Percentiles rank a stretch among this genome's conserved stretches.
Conservation (phyloP, 345 rosid species). For the Excoecaria cochinchinensis region DNA sequence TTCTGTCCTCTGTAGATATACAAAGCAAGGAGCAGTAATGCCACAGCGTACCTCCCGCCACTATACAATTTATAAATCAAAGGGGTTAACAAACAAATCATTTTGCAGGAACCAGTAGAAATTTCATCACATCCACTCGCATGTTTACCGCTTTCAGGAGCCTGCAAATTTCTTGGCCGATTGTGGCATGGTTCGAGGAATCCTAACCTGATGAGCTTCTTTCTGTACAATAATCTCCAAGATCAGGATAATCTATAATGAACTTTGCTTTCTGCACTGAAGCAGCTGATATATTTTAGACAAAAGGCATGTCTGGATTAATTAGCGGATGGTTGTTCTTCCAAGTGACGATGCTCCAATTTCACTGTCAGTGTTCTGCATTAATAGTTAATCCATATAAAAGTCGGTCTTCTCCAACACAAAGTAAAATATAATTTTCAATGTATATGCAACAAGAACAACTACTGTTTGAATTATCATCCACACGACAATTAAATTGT, state of each 20-base stretch:
- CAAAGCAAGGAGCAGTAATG: conserved; percentile 25
- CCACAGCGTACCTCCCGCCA: conserved; percentile 17
- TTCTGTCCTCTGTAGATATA: conserved; percentile 13
- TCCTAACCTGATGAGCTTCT: conserved; percentile 2
- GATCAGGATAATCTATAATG: not conserved
- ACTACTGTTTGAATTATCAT: not conserved
- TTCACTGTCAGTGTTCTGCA: conserved; percentile 72
- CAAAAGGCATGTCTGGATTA: not conserved
- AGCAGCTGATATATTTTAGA: conserved; percentile 3
- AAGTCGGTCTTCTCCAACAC: not conserved
- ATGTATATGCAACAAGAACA: not conserved
- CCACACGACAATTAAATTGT: not conserved
- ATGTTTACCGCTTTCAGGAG: not conserved
- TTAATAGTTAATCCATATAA: conserved; percentile 1
- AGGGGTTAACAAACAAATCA: not conserved
- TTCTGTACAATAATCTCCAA: not conserved
- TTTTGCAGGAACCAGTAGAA: conserved; percentile 6
- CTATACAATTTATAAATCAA: conserved; percentile 29
- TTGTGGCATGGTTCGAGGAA: conserved; percentile 8
- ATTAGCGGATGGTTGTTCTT: conserved; percentile 78
- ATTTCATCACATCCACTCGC: not conserved
- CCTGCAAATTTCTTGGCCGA: not conserved
- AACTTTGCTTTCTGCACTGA: not conserved
- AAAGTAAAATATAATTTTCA: not conserved
- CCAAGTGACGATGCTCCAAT: conserved; percentile 79